Evolutionary conservation across 2,329 filamentous ascomycete species (phyloP).

Genomic region (Neonectria faginata): DNA sequence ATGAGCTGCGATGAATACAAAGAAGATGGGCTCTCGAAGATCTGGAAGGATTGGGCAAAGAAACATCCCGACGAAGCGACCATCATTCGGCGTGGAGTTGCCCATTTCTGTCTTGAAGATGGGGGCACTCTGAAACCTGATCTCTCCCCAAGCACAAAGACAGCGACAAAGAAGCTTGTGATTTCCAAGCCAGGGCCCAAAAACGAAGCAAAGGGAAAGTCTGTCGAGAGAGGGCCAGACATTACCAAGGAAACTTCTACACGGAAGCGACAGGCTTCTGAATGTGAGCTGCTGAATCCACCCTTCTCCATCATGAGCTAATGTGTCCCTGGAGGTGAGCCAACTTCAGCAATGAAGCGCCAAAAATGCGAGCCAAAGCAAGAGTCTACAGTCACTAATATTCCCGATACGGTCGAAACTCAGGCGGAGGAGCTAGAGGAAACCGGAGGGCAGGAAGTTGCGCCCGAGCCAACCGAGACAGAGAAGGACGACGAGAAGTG

Average conservation of each 20-base stretch:
- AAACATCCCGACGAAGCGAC: background rate
- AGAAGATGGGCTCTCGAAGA: background rate
- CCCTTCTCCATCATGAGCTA: background rate
- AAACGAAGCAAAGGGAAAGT: background rate
- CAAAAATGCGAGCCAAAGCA: background rate
- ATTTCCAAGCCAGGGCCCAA: background rate
- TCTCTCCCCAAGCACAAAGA: background rate
- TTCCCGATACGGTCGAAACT: background rate
- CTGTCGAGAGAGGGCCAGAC: background rate
- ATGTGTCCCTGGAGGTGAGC: background rate
- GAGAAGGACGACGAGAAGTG: background rate
- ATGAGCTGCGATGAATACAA: background rate
- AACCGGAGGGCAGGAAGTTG: background rate
- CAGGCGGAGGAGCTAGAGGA: background rate
- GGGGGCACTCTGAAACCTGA: background rate
- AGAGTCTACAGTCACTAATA: no score
- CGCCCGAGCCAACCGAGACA: background rate
- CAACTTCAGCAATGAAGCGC: background rate
- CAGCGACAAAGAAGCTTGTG: background rate
- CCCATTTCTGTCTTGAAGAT: background rate
- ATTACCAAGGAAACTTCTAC: background rate
- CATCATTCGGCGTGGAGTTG: background rate
- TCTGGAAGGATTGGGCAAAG: background rate
- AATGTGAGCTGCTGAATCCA: background rate
- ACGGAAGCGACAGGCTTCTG: background rate